A percentile compares a stretch with the other conserved stretches of the same genome.
These are phyloP conservation scores for Chrysoporthe deuterocubensis DNA, from an alignment of 2,329 filamentous ascomycete genomes.

Conservation along the genomic window DNA sequence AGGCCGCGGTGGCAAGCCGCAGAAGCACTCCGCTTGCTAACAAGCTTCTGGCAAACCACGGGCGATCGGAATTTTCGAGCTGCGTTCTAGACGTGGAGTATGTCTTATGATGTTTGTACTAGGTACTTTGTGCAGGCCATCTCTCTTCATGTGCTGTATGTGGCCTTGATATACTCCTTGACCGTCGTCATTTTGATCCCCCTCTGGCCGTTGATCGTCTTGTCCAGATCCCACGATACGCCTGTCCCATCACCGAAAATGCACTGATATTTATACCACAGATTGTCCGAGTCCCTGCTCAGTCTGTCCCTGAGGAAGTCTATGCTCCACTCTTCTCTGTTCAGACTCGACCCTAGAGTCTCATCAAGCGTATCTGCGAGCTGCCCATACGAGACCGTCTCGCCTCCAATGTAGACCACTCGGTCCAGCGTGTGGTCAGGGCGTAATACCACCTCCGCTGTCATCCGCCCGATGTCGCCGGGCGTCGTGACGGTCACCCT, in stretches of 20 bases:
- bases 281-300: constrained; percentile 48
- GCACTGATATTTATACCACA: constrained; percentile 62
- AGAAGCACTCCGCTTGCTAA: too few relatives aligned
- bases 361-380: constrained; percentile 58
- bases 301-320: constrained; percentile 51
- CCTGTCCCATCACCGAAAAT: constrained; percentile 64
- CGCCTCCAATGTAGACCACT: constrained; percentile 64
- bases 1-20: too few relatives aligned
- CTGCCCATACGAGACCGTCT: constrained; percentile 61
- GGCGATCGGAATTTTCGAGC: too few relatives aligned
- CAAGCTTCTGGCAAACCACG: too few relatives aligned
- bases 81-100: neutral
- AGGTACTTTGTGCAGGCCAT: neutral
- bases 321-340: constrained; percentile 54
- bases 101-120: neutral
- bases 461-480: constrained; percentile 64
- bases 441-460: constrained; percentile 58
- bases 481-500: constrained; percentile 65
- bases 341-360: constrained; percentile 46
- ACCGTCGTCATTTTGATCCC: constrained; percentile 51
- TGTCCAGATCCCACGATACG: constrained; percentile 59
- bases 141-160: neutral
- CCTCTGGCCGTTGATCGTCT: constrained; percentile 57
- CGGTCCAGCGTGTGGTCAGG: constrained; percentile 41
- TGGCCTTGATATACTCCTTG: constrained; percentile 39